Evolutionary conservation across 2,329 filamentous ascomycete species (phyloP).

Genomic region (Alternaria atra): DNA sequence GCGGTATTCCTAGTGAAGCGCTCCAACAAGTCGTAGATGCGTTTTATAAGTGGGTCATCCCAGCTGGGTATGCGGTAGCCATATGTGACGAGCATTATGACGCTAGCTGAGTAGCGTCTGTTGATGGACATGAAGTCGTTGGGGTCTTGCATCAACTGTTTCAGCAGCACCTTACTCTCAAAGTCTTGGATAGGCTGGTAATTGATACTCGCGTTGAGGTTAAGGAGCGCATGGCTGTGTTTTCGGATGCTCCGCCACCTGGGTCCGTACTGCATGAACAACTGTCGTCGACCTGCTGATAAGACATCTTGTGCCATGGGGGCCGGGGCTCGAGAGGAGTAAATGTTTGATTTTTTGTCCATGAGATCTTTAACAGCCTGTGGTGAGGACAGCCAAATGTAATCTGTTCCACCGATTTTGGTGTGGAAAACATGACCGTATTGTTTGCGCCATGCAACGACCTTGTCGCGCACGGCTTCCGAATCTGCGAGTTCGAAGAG

Average conservation of each 20-base stretch:
- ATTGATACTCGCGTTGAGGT: slow-evolving; percentile 39
- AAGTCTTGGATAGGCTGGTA: slow-evolving; percentile 58
- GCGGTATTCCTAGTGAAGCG: slow-evolving; percentile 46
- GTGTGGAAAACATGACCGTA: slow-evolving; percentile 54
- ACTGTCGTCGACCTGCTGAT: slow-evolving; percentile 60
- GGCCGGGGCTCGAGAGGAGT: slow-evolving; percentile 56
- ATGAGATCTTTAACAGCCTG: slow-evolving; percentile 64
- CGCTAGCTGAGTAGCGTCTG: slow-evolving; percentile 42
- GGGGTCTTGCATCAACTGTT: slow-evolving; percentile 52
- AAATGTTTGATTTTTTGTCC: slow-evolving; percentile 62
- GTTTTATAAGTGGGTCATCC: slow-evolving; percentile 44
- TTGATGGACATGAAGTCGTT: slow-evolving; percentile 45
- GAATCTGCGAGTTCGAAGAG: slow-evolving; percentile 50
- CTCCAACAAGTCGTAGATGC: slow-evolving; percentile 43
- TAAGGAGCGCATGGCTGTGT: slow-evolving; percentile 45
- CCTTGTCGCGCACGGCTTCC: slow-evolving; percentile 44
- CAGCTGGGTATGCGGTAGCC: slow-evolving; percentile 47
- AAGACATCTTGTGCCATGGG: slow-evolving; percentile 53
- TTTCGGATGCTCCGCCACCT: slow-evolving; percentile 50
- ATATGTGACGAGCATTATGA: slow-evolving; percentile 49
- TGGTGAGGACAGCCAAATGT: slow-evolving; percentile 56
- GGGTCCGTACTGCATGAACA: slow-evolving; percentile 55
- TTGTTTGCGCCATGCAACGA: slow-evolving; percentile 46
- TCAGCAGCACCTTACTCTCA: slow-evolving; percentile 57
- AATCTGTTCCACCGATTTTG: slow-evolving; percentile 53